These are phyloP conservation scores for Borovskyia barvae DNA, from an alignment of 208 protist genomes.

Conservation along the genomic window DNA sequence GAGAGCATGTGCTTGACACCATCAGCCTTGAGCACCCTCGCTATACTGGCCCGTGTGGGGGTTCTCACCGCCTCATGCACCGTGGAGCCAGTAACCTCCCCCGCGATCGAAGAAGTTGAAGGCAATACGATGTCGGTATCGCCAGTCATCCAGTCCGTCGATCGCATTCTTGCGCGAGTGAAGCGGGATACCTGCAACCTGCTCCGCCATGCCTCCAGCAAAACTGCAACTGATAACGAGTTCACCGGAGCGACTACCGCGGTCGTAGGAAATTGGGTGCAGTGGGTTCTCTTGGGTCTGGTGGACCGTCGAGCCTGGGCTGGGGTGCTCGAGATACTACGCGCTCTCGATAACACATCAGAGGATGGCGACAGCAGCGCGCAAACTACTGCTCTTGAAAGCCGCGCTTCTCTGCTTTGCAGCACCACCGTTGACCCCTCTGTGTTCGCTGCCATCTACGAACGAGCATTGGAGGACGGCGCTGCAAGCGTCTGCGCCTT, in stretches of 20 bases:
- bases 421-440: conserved; percentile 40
- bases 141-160: conserved; percentile 2
- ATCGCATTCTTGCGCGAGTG: conserved; percentile 7
- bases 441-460: conserved; percentile 60
- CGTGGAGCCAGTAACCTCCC: no score
- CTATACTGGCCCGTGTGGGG: conserved; percentile 5
- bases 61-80: no score
- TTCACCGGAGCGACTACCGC: conserved; percentile 3
- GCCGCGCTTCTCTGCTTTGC: conserved; percentile 10
- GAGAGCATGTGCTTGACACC: neutral
- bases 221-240: no score
- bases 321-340: conserved; percentile 11
- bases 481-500: conserved; percentile 53
- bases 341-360: conserved; percentile 10
- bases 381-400: neutral
- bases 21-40: conserved; percentile 5
- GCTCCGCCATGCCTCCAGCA: conserved; percentile 2
- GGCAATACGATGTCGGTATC: no score
- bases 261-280: conserved; percentile 19
- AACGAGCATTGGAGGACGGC: conserved; percentile 49
- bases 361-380: neutral
- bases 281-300: conserved; percentile 27
- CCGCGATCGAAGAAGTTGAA: no score
- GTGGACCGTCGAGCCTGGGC: conserved; percentile 15
- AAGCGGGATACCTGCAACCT: conserved; percentile 3